A percentile compares a stretch with the other conserved stretches of the same genome.
Conservation (phyloP, 2,329 filamentous ascomycete genomes). For the Coniochaeta hoffmannii region DNA sequence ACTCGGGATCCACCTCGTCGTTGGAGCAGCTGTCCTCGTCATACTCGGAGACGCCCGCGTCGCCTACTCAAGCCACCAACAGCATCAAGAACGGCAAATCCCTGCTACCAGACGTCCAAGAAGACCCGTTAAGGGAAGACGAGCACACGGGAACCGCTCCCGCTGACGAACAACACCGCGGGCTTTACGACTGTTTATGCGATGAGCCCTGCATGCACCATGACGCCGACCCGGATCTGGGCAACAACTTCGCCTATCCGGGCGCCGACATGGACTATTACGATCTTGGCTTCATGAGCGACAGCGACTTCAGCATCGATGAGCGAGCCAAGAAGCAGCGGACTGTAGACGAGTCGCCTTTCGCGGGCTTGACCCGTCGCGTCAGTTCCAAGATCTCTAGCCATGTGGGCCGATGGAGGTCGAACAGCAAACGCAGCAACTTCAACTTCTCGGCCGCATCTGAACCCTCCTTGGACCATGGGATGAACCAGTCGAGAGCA, state of each 20-base stretch:
- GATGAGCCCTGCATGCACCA: constrained; percentile 2
- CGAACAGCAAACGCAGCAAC: constrained; percentile 35
- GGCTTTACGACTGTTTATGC: constrained; percentile 67
- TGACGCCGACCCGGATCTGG: constrained; percentile 32
- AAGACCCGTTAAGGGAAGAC: constrained; percentile 66
- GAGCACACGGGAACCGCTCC: constrained; percentile 41
- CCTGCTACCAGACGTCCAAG: constrained; percentile 72
- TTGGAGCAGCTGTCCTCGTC: constrained; percentile 49
- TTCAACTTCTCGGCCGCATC: constrained; percentile 58
- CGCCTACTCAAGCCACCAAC: constrained; percentile 37
- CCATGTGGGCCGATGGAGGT: constrained; percentile 40
- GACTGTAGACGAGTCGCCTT: constrained; percentile 47
- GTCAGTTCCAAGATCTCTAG: constrained; percentile 55
- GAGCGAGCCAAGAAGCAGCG: constrained; percentile 47
- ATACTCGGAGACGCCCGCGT: constrained; percentile 44
- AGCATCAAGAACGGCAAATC: constrained; percentile 37
- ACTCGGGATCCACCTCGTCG: constrained; percentile 71
- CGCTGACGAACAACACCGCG: constrained; percentile 27
- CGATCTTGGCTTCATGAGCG: constrained; percentile 59
- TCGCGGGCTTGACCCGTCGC: constrained; percentile 56
- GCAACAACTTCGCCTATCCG: constrained; percentile 25
- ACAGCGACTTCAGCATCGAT: constrained; percentile 46
- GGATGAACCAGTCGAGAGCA: constrained; percentile 55
- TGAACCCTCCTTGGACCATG: constrained; percentile 75
- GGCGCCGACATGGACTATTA: constrained; percentile 40